Evolutionary conservation across 1,284 basidiomycete genomes (phyloP).

Genomic region (Marasmius fiardii): DNA sequence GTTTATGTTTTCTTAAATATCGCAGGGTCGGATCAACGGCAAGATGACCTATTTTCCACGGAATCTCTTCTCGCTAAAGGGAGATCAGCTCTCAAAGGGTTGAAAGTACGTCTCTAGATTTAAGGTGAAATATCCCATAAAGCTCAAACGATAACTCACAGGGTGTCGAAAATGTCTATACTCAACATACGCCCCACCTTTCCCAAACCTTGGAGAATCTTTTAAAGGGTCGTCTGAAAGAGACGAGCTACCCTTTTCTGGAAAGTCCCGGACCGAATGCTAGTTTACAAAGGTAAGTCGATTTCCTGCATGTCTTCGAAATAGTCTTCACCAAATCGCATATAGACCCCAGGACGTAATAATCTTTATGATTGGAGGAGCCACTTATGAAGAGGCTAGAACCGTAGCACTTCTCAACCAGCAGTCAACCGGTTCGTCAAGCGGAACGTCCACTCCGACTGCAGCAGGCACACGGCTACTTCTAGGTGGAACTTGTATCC

Average conservation of each 20-base stretch:
- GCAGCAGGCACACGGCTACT: constrained; percentile 70
- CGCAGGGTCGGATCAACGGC: constrained; percentile 93
- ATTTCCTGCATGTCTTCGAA: neutral
- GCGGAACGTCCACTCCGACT: constrained; percentile 51
- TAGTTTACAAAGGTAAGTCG: constrained; percentile 58
- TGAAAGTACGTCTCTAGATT: constrained; percentile 60
- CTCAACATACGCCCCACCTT: constrained; percentile 94
- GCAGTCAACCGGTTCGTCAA: constrained; percentile 48
- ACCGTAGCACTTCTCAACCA: constrained; percentile 84
- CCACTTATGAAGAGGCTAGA: constrained; percentile 91
- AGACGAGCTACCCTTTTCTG: constrained; percentile 89
- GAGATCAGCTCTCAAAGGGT: constrained; percentile 90
- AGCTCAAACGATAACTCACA: constrained; percentile 27
- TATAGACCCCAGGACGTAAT: constrained; percentile 90
- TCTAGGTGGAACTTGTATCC: constrained; percentile 89
- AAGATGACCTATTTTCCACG: constrained; percentile 97
- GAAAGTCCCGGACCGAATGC: constrained; percentile 69
- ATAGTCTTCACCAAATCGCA: constrained; percentile 3
- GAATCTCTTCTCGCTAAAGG: constrained; percentile 95
- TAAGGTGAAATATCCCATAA: neutral
- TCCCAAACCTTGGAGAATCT: constrained; percentile 90
- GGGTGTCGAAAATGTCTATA: constrained; percentile 99
- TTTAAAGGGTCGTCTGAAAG: constrained; percentile 83
- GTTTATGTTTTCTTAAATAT: constrained; percentile 94
- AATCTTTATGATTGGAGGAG: constrained; percentile 91